A percentile compares a stretch with the other conserved stretches of the same genome.
Evolutionary conservation across 169 alveolate genomes (phyloP).

Genomic region (Amoebophrya sp.): DNA sequence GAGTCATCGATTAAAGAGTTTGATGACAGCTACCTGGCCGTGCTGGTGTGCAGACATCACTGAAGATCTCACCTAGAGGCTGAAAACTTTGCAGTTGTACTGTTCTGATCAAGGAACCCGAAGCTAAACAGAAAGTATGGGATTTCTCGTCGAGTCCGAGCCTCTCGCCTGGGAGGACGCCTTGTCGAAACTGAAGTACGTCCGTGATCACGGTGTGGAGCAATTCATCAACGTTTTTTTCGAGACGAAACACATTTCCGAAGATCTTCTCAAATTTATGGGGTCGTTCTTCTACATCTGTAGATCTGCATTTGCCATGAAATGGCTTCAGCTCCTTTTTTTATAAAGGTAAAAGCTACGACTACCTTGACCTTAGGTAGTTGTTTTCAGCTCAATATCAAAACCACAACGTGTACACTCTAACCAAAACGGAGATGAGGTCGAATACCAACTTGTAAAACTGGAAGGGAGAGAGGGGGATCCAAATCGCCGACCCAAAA

Average conservation of each 20-base stretch:
- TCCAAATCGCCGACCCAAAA: neutral
- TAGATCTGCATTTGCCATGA: neutral
- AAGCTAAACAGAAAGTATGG: too few species aligned
- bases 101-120: too few species aligned
- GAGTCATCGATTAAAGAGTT: too few species aligned
- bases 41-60: too few species aligned
- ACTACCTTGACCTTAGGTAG: neutral
- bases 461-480: neutral
- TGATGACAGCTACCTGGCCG: too few species aligned
- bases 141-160: neutral
- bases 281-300: neutral
- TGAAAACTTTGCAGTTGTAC: too few species aligned
- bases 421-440: neutral
- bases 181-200: neutral
- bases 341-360: neutral
- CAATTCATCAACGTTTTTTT: constrained; percentile 5
- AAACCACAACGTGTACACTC: neutral
- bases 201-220: neutral
- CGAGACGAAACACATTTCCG: neutral
- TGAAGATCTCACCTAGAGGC: too few species aligned
- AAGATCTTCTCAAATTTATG: neutral
- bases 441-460: neutral
- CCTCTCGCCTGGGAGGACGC: neutral
- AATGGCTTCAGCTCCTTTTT: too few species aligned
- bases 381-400: neutral